Conservation (phyloP, 257 asterid species). For the Penstemon newberryi region DNA sequence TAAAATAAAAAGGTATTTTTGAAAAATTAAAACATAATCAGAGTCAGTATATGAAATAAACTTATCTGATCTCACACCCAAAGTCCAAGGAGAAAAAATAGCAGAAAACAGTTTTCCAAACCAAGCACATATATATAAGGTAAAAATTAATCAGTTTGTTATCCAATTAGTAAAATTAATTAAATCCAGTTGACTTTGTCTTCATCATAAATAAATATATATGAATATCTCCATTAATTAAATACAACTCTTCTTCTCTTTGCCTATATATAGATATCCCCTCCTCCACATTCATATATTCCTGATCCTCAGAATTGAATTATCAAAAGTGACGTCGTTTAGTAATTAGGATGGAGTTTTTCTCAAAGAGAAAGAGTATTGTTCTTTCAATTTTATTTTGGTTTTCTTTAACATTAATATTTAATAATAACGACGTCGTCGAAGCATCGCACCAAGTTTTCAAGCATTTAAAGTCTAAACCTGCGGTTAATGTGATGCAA, state of each 20-base stretch:
- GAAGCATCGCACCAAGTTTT: constrained; percentile 48
- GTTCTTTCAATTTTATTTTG: constrained; percentile 12
- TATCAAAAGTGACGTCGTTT: too few relatives aligned
- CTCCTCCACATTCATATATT: background rate
- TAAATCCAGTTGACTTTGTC: constrained; percentile 7
- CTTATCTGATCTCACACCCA: background rate
- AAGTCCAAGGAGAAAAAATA: background rate
- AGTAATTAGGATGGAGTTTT: background rate
- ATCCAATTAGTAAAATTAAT: background rate
- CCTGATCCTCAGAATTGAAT: background rate
- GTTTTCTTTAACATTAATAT: constrained; percentile 21
- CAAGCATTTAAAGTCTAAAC: constrained; percentile 25
- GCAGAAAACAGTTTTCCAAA: background rate
- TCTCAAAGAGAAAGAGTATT: too few relatives aligned
- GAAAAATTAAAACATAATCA: too few relatives aligned
- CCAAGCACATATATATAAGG: background rate
- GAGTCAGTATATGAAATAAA: background rate
- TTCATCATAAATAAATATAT: background rate
- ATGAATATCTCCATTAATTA: background rate
- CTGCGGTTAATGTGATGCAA: constrained; percentile 19
- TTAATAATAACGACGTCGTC: constrained; percentile 26
- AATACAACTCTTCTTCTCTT: background rate
- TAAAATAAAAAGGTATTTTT: too few relatives aligned
- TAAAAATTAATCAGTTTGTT: constrained; percentile 2
- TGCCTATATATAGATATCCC: constrained; percentile 22